Evolutionary conservation across 164 flowering plant species (phyloP), one percentile per base, ranked within the genome.

Genomic region (Vitis rotundifolia): DNA sequence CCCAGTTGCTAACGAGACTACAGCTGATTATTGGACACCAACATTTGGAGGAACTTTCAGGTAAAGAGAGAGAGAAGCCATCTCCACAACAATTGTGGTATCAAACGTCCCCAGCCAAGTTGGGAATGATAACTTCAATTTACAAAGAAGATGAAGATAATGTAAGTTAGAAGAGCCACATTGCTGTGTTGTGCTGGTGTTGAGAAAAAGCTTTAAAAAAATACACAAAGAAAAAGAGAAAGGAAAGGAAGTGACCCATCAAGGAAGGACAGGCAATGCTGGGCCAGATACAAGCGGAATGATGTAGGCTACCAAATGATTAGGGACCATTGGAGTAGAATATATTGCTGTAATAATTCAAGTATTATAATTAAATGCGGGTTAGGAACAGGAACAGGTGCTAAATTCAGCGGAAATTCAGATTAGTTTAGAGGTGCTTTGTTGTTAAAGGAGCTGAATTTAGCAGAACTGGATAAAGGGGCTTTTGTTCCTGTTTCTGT

Each of bases 11-110:
- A 77, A 83, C 47, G 91, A 83, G 73, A 74, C 86, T 19, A 70
- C 87, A 6, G 51, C 81, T 18, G 90, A 87, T 77, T 86, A 83
- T 66, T 89, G 94, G 94, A 86, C 88, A 18, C 94, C 94, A 49
- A 74, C 87, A 54, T 87, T 81, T 67, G 88, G 88, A 7, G 85
- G 80, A 68, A 74, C 82, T 31, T 87, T 78, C 78, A 78, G 83
- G 70, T 86, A 82, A 80, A 70, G 22, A 58, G 61, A 16, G 61
- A 15, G 26, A 19, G 61, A 58, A 9, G 18, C 8, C 57, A 44
- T 12, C 11, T 56, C 28, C 12, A 37, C 26, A 22, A 22, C 2
- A 22, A 22, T 22, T 22, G 2, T 22, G 26, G 26, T 22, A 44
- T 44, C 1, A 28, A 57, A n/a, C 47, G 15, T 22, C 59, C 71